Evolutionary conservation across 768 basidiomycete genomes (phyloP), one percentile per base, ranked within the genome.

Genomic region (Suillus ampliporus): DNA sequence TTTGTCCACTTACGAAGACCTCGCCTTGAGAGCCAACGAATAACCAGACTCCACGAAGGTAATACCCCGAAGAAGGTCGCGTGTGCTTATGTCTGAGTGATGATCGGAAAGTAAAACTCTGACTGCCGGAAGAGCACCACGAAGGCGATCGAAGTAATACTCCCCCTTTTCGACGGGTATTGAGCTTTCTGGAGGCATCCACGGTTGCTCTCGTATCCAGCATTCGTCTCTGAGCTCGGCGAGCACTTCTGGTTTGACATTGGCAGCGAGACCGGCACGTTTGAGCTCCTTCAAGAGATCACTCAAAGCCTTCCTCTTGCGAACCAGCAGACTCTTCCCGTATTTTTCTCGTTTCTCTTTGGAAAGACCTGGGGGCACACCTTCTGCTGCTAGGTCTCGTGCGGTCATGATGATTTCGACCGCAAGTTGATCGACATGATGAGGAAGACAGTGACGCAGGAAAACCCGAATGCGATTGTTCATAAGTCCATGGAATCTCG

Each of bases 281-380:
- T 92, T 92, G 58, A 97, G 78, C 70, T 95, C 94, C 75, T 95
- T 97, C 65, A 97, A 79, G 21, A 97, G 80, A 71, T 99, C 95
- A 31, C 90, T 89, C 86, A 90, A 94, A 1, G 95, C 95, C 71
- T 92, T 93, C 64, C 91, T 82, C 79, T 99, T 99, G 53, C 93
- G 86, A 4, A 86, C 84, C 44, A 91, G 80, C 11, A 98, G 76
- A 23, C 88, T 86, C 72, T 95, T 96, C 58, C 77, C 82, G 66
- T 83, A 84, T 77, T 87, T 92, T 63, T 77, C 84, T 63, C 81
- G 86, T 68, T 78, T 84, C 59, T 86, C 85, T 60, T 74, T 74
- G 13, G 77, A 74, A 40, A 79, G 72, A 19, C 80, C 79, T 17
- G 73, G 61, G 4, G 87, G 79, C 46, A 86, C 69, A 1, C 78